Conservation (phyloP, 129 eudicot species). For the Artemisia annua region DNA sequence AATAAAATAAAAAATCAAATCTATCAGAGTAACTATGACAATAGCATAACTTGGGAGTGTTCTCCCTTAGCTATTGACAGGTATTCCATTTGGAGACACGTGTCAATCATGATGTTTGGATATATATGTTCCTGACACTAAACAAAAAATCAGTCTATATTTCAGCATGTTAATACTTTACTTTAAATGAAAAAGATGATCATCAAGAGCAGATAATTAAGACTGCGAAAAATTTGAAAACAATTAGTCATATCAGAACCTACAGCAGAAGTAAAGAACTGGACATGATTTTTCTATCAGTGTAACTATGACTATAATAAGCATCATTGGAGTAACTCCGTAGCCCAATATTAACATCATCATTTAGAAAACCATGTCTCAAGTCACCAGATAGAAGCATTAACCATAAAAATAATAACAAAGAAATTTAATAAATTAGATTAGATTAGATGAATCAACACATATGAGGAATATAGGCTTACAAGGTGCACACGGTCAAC, state of each 20-base stretch:
- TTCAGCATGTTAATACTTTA: neutral
- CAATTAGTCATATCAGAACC: neutral
- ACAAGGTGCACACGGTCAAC: conserved; percentile 17
- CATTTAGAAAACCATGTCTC: conserved; percentile 41
- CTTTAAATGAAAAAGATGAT: neutral
- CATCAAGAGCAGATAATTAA: neutral
- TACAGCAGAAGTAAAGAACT: neutral
- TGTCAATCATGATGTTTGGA: neutral
- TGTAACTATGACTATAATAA: conserved; percentile 56
- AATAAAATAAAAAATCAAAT: no score
- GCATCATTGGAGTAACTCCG: conserved; percentile 59
- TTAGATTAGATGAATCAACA: neutral
- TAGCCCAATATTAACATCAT: conserved; percentile 40
- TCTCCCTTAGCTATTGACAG: conserved; percentile 44
- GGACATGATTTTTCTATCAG: conserved; percentile 47
- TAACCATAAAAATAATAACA: neutral
- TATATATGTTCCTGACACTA: no score
- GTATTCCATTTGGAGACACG: conserved; percentile 36
- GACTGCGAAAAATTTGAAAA: neutral
- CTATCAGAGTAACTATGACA: conserved; percentile 64
- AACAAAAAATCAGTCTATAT: neutral
- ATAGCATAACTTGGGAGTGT: conserved; percentile 46
- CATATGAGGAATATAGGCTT: conserved; percentile 18
- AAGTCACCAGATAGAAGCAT: neutral
- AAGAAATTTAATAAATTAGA: neutral